A percentile compares a stretch with the other conserved stretches of the same genome.
Conservation (phyloP, 768 basidiomycete species). For the Trametes maxima region DNA sequence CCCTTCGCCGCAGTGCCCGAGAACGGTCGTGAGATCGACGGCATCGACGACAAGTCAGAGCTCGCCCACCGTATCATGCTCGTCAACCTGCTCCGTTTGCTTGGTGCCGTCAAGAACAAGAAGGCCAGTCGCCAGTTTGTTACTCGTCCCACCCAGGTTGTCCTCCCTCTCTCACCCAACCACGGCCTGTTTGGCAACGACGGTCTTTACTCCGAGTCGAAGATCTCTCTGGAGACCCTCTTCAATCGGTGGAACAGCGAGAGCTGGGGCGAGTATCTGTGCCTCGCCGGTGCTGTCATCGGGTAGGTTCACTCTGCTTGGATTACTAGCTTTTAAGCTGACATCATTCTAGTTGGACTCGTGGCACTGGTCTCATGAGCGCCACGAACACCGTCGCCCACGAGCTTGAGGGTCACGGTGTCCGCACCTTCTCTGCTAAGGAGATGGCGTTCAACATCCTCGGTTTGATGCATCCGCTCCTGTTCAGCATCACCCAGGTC, state of each 20-base stretch:
- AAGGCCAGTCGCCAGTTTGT: slow-evolving; percentile 96
- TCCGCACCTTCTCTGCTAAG: slow-evolving; percentile 98
- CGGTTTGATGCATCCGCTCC: slow-evolving; percentile 97
- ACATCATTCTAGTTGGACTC: slow-evolving; percentile 75
- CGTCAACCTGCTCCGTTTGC: slow-evolving; percentile 92
- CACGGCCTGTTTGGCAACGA: slow-evolving; percentile 98
- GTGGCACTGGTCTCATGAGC: slow-evolving; percentile 96
- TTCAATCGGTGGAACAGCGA: slow-evolving; percentile 99
- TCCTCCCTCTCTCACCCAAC: slow-evolving; percentile 96
- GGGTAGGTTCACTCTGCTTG: slow-evolving; percentile 57
- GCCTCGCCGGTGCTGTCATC: slow-evolving; percentile 97
- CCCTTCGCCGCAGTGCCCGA: slow-evolving; percentile 99
- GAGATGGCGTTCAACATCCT: slow-evolving; percentile 99
- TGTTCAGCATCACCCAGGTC: slow-evolving; percentile 99
- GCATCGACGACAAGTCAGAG: slow-evolving; percentile 96
- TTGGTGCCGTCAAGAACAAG: slow-evolving; percentile 97
- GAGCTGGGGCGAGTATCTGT: slow-evolving; percentile 99
- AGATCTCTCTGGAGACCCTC: slow-evolving; percentile 95
- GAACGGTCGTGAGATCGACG: slow-evolving; percentile 98
- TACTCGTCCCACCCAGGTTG: slow-evolving; percentile 97
- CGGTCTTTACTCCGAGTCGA: slow-evolving; percentile 96
- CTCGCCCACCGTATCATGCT: slow-evolving; percentile 99
- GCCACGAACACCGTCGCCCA: slow-evolving; percentile 94
- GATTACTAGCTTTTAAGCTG: slow-evolving; percentile 5
- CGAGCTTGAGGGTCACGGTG: slow-evolving; percentile 89